phyloP scores from a whole-genome alignment of 192 early-diverging fungal genomes.

The Kickxella alabastrina region DNA sequence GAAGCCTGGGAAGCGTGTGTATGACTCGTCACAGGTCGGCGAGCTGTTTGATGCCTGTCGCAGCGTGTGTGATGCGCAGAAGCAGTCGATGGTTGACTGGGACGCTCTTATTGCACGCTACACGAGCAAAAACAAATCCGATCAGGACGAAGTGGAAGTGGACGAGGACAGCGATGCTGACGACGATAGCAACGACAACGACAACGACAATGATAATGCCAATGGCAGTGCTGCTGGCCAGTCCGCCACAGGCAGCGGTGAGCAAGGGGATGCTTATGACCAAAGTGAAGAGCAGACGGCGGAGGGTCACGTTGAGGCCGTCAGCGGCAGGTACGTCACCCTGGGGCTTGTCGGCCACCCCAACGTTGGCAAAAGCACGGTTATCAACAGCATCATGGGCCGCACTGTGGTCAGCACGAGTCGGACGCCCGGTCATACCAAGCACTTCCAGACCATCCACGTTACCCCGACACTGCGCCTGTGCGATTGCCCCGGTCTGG shows the following conservation, averaged over 20 bases:
- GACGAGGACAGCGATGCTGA: not conserved
- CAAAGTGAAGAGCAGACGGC: not conserved
- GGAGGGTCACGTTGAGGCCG: slow-evolving; percentile 25
- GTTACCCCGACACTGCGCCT: slow-evolving; percentile 75
- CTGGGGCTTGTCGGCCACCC: slow-evolving; percentile 79
- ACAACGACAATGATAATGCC: not conserved
- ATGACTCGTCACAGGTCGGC: slow-evolving; percentile 64
- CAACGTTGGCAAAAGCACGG: slow-evolving; percentile 90
- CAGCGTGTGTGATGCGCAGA: slow-evolving; percentile 56
- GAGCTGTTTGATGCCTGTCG: slow-evolving; percentile 69
- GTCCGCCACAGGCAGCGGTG: not conserved
- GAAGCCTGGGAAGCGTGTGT: slow-evolving; percentile 54
- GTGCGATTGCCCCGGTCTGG: slow-evolving; percentile 94
- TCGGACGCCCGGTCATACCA: slow-evolving; percentile 92
- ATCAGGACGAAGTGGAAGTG: not conserved
- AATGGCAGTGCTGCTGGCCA: slow-evolving; percentile 1
- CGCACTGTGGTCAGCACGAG: slow-evolving; percentile 86
- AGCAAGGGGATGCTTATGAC: not conserved
- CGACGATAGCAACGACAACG: not conserved
- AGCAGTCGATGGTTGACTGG: slow-evolving; percentile 70
- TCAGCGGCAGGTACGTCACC: slow-evolving; percentile 60
- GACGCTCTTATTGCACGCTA: slow-evolving; percentile 57
- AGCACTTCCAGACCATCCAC: slow-evolving; percentile 97
- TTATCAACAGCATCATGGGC: slow-evolving; percentile 87
- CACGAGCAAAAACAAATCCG: slow-evolving; percentile 14